These are phyloP conservation scores for Collybiopsis confluens DNA, from an alignment of 768 basidiomycete genomes.

Conservation along the genomic window DNA sequence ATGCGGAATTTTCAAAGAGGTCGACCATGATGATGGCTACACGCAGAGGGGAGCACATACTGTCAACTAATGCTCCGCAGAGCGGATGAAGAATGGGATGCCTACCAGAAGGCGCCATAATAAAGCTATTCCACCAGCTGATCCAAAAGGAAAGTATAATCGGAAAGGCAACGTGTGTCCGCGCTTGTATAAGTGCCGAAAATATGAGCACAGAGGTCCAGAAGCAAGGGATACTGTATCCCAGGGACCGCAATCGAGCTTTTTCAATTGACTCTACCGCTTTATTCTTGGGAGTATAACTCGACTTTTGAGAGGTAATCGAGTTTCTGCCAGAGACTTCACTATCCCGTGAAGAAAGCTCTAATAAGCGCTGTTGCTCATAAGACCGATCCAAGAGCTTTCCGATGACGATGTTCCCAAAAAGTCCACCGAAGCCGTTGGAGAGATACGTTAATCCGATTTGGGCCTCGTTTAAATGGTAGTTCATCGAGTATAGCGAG, in stretches of 20 bases:
- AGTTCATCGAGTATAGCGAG: background rate
- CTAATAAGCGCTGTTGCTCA: background rate
- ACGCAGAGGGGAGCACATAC: background rate
- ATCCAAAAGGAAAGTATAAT: constrained; percentile 2
- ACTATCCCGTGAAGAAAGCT: background rate
- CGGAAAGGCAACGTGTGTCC: background rate
- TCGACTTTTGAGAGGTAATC: background rate
- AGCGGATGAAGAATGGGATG: too few species aligned
- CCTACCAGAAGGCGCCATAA: constrained; percentile 1
- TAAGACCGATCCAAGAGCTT: constrained; percentile 2
- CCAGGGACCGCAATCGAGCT: constrained; percentile 2
- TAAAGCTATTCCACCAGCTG: constrained; percentile 3
- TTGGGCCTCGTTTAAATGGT: background rate
- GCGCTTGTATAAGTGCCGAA: background rate
- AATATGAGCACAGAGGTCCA: background rate
- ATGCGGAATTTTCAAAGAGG: background rate
- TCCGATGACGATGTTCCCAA: constrained; percentile 3
- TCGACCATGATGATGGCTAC: constrained; percentile 1
- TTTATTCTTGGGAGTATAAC: background rate
- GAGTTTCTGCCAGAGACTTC: background rate
- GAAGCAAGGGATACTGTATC: background rate
- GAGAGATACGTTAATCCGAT: constrained; percentile 5
- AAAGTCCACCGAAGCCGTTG: constrained; percentile 2
- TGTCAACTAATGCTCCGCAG: too few species aligned
- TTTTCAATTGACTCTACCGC: background rate